Evolutionary conservation across 768 basidiomycete species (phyloP).

Genomic region (Clathrus columnatus): DNA sequence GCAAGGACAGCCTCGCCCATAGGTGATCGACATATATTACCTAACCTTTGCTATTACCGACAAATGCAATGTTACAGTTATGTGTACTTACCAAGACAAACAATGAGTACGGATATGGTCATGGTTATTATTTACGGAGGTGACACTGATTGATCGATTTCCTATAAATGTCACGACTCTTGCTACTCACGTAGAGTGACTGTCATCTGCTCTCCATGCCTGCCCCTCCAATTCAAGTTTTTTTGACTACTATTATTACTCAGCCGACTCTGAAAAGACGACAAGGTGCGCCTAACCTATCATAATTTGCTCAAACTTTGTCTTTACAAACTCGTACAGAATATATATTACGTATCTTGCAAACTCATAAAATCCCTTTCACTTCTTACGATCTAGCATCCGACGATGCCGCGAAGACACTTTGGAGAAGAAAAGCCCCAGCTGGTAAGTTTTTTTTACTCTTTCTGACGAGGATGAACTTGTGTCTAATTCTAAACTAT

Average conservation of each 20-base stretch:
- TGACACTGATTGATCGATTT: slow-evolving; percentile 1
- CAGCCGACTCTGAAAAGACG: slow-evolving; percentile 69
- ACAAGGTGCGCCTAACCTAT: slow-evolving; percentile 44
- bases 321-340: slow-evolving; percentile 34
- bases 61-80: neutral
- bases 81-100: slow-evolving; percentile 46
- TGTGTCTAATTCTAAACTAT: slow-evolving; percentile 9
- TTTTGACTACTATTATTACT: slow-evolving; percentile 83
- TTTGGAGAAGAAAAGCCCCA: slow-evolving; percentile 81
- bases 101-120: slow-evolving; percentile 47
- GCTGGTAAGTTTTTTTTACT: slow-evolving; percentile 31
- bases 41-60: slow-evolving; percentile 21
- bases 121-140: neutral
- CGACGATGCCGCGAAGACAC: slow-evolving; percentile 66
- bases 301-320: neutral
- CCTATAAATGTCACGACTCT: slow-evolving; percentile 4
- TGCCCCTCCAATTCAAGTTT: slow-evolving; percentile 76
- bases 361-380: slow-evolving; percentile 79
- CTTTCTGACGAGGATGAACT: neutral
- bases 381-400: slow-evolving; percentile 79
- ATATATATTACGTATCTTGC: slow-evolving; percentile 71
- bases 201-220: slow-evolving; percentile 36
- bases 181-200: no score
- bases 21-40: slow-evolving; percentile 84
- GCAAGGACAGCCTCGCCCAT: slow-evolving; percentile 86